Evolutionary conservation across 805 yeast genomes (phyloP), one percentile per base, ranked within the genome.

Genomic region (Barnettozyma pratensis): DNA sequence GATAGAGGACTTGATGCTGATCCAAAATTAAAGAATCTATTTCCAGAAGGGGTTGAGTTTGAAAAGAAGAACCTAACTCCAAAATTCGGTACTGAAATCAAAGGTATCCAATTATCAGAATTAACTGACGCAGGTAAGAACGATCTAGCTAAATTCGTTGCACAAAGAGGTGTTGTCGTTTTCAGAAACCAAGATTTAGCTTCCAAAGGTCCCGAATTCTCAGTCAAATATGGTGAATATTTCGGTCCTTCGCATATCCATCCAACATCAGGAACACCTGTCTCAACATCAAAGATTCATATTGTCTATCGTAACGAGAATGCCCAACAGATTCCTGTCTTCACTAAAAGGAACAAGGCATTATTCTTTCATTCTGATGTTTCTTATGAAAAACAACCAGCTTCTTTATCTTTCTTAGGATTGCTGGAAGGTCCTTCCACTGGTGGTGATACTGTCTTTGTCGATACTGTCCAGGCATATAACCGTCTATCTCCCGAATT

Each of bases 241-340:
- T 85, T 80, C 61, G 91, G 92, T 34, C 81, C 81, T 35, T 72
- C 80, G 51, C 90, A 85, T 64, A 74, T 83, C 51, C 91, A 85
- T 61, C 87, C 88, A 42, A 81, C 87, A 10, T 79, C 86, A 9
- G 89, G 90, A 26, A 81, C 86, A 12, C 89, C 86, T 31, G 70
- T 67, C 53, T 41, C 44, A 8, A 45, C 48, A 11, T 83, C 87
- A 3, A 83, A 81, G 52, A 70, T 82, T 49, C 86, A 81, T 53
- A 66, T 81, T 34, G 79, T 81, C 31, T 79, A 75, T 60, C 70
- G 83, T 37, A 46, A 49, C n/a, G 39, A 41, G 26, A 45, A 36
- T 6, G 35, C 42, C 14, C n/a, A n/a, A n/a, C n/a, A n/a, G n/a
- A n/a, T n/a, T n/a, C n/a, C n/a, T n/a, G n/a, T n/a, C n/a, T n/a